Evolutionary conservation across 345 rosid species (phyloP).

Genomic region (Nasturtium officinale): DNA sequence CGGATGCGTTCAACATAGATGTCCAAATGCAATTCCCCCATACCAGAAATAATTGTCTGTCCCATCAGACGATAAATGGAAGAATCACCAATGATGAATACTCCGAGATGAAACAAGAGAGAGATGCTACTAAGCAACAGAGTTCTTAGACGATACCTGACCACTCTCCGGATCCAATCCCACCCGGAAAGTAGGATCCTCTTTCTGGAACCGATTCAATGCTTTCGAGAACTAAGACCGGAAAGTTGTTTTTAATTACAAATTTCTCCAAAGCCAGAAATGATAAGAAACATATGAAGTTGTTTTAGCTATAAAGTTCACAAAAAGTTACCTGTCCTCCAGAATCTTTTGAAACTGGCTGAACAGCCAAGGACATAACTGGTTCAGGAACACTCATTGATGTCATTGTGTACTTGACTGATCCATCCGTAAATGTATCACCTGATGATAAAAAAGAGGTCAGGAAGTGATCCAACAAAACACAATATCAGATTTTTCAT

Average conservation of each 20-base stretch:
- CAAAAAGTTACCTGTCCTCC: slow-evolving; percentile 81
- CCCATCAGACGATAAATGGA: slow-evolving; percentile 15
- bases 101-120: neutral
- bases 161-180: slow-evolving; percentile 98
- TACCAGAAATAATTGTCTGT: slow-evolving; percentile 98
- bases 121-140: neutral
- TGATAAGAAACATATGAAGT: neutral
- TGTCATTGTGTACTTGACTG: slow-evolving; percentile 95
- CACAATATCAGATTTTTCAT: neutral
- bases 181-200: slow-evolving; percentile 98
- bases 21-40: slow-evolving; percentile 99
- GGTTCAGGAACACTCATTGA: slow-evolving; percentile 99
- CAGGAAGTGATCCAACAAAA: slow-evolving; percentile 12
- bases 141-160: slow-evolving; percentile 55
- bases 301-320: slow-evolving; percentile 5
- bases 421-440: slow-evolving; percentile 94
- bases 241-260: neutral
- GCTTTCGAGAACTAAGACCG: slow-evolving; percentile 88
- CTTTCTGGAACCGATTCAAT: slow-evolving; percentile 89
- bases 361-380: slow-evolving; percentile 97
- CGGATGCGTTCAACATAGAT: slow-evolving; percentile 93
- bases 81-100: slow-evolving; percentile 5
- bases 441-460: slow-evolving; percentile 49
- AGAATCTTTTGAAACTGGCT: slow-evolving; percentile 92
- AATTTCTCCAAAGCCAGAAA: slow-evolving; percentile 19